phyloP scores from a whole-genome alignment of 345 rosid species.

The Angophora floribunda region DNA sequence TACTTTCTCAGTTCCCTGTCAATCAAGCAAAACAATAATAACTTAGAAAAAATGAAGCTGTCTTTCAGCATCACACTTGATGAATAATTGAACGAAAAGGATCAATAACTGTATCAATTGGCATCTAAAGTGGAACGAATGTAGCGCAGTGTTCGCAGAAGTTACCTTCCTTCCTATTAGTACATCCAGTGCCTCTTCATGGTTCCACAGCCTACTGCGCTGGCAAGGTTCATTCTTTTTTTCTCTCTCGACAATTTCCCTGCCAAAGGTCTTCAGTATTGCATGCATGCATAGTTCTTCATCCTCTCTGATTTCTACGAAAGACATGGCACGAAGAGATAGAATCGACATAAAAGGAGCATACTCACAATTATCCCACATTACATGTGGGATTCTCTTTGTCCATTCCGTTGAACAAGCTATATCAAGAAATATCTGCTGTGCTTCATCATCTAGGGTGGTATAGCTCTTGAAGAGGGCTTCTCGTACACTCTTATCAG shows the following conservation, averaged over 20 bases:
- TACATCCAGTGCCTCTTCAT: background rate
- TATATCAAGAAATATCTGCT: too few relatives aligned
- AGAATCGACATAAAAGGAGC: too few relatives aligned
- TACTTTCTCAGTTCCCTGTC: rapidly evolving
- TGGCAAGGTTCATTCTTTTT: background rate
- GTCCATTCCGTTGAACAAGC: too few relatives aligned
- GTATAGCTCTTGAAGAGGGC: background rate
- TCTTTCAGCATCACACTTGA: background rate
- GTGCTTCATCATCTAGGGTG: background rate
- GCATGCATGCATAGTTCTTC: too few relatives aligned
- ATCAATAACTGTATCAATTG: background rate
- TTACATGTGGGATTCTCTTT: too few relatives aligned
- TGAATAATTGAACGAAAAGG: background rate
- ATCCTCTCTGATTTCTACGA: too few relatives aligned
- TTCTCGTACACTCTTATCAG: background rate
- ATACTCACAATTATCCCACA: too few relatives aligned
- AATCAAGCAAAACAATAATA: background rate
- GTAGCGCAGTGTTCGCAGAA: rapidly evolving
- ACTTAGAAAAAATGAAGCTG: rapidly evolving
- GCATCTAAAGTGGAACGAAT: too few relatives aligned
- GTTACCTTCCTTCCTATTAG: rapidly evolving
- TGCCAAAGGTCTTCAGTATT: too few relatives aligned
- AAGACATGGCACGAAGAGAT: too few relatives aligned
- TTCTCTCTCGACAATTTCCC: too few relatives aligned
- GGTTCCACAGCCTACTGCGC: background rate